Percentiles rank a stretch among this genome's conserved stretches.
Conservation (phyloP, 2,329 filamentous ascomycete species). For the Sphaerostilbella broomeana region DNA sequence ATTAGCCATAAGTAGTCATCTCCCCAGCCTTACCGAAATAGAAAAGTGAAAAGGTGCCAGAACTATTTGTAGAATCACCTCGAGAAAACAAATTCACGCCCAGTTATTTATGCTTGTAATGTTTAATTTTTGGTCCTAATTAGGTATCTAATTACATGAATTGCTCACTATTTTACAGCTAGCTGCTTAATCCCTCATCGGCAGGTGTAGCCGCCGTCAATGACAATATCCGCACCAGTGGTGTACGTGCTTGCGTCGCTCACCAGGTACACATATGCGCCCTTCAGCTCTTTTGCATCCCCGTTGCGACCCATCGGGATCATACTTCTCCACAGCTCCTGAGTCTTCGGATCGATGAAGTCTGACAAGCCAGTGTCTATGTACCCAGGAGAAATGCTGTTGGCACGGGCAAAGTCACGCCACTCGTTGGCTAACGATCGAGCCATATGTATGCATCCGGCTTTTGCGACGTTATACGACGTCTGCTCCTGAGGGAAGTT, state of each 20-base stretch:
- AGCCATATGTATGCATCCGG: slow-evolving; percentile 44
- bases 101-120: too few relatives aligned
- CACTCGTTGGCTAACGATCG: slow-evolving; percentile 55
- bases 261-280: slow-evolving; percentile 70
- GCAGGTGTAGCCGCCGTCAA: slow-evolving; percentile 62
- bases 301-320: slow-evolving; percentile 68
- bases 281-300: slow-evolving; percentile 63
- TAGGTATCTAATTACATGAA: too few relatives aligned
- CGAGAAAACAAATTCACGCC: too few relatives aligned
- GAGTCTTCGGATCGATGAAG: slow-evolving; percentile 59
- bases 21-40: too few relatives aligned
- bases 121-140: too few relatives aligned
- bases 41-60: too few relatives aligned
- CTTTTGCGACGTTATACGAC: slow-evolving; percentile 60
- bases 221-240: slow-evolving; percentile 62
- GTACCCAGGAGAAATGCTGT: slow-evolving; percentile 61
- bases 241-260: slow-evolving; percentile 71
- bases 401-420: slow-evolving; percentile 60
- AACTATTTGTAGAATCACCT: too few relatives aligned
- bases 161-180: too few relatives aligned
- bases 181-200: too few relatives aligned
- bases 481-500: slow-evolving; percentile 64
- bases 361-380: slow-evolving; percentile 62
- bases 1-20: too few relatives aligned
- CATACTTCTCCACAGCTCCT: slow-evolving; percentile 67